Conservation (phyloP, 2,329 filamentous ascomycete genomes). For the Phialophora macrospora region DNA sequence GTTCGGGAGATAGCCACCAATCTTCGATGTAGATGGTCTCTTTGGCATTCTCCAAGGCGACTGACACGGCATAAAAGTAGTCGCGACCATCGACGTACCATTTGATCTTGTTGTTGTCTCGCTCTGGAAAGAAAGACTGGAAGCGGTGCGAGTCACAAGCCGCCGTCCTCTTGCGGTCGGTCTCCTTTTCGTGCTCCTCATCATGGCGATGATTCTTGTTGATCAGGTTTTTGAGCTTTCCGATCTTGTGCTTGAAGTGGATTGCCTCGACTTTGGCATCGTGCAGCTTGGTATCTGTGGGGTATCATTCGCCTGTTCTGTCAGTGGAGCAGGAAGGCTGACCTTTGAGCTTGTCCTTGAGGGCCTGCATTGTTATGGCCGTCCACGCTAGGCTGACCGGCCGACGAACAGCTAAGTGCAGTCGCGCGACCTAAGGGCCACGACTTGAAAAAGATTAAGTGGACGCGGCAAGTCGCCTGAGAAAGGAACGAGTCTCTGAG, state of each 20-base stretch:
- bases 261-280: slow-evolving; percentile 57
- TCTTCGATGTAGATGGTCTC: slow-evolving; percentile 96
- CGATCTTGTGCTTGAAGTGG: slow-evolving; percentile 66
- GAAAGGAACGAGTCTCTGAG: neutral
- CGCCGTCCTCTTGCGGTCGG: slow-evolving; percentile 76
- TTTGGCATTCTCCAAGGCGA: slow-evolving; percentile 84
- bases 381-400: neutral
- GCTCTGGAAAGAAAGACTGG: slow-evolving; percentile 86
- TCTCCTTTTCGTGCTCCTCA: slow-evolving; percentile 83
- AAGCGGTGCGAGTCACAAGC: slow-evolving; percentile 79
- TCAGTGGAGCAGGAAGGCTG: slow-evolving; percentile 10
- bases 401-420: slow-evolving; percentile 4
- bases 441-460: neutral
- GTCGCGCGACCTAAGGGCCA: neutral
- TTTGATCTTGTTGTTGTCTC: slow-evolving; percentile 83
- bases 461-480: neutral
- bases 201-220: slow-evolving; percentile 92
- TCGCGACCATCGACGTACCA: slow-evolving; percentile 97
- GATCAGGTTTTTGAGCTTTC: slow-evolving; percentile 70
- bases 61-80: slow-evolving; percentile 93
- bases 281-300: slow-evolving; percentile 46
- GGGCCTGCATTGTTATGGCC: slow-evolving; percentile 31
- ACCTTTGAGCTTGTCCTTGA: slow-evolving; percentile 40
- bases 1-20: slow-evolving; percentile 83
- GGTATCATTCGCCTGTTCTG: slow-evolving; percentile 20